Evolutionary conservation across 768 basidiomycete genomes (phyloP), one percentile per base, ranked within the genome.

Genomic region (Pholiota conissans): DNA sequence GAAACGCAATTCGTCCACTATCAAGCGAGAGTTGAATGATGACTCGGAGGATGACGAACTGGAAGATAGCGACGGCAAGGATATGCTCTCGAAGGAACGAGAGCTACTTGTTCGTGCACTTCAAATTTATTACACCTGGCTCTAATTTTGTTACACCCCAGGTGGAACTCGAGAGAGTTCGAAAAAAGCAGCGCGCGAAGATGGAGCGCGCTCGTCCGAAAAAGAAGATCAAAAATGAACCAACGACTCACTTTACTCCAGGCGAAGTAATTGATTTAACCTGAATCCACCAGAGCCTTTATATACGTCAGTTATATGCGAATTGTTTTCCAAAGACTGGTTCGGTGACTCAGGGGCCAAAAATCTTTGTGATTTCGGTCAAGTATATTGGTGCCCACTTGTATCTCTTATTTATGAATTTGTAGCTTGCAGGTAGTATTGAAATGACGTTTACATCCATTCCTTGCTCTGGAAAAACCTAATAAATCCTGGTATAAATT

Each of bases 131-230:
- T 7, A 45, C 45, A 3, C 16, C 26, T 20, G 9, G 11, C 10
- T 5, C 35, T 27, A n/a, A 4, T 30, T 11, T 8, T 28, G 11
- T 11, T n/a, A 16, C n/a, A 24, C 5, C 6, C 42, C n/a, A 29
- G 30, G 30, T 27, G 5, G 28, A 30, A 49, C 47, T 28, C 11
- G 51, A 7, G 46, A 49, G 49, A 29, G 47, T 20, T n/a, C 35
- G 47, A 20, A 47, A 58, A 37, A 40, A n/a, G 37, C 24, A 57
- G 65, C 13, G 24, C 27, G 11, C 24, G 63, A n/a, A 24, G 47
- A 26, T 47, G 29, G 45, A 52, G 47, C 18, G 42, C 24, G 35
- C 40, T 58, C 7, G 30, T 45, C 35, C 50, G 46, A 7, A 45
- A 18, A 45, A 45, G 42, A 45, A 45, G 24, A 24, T 45, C 20